Evolutionary conservation across 2,329 filamentous ascomycete genomes (phyloP), one percentile per base, ranked within the genome.

Genomic region (Apiospora arundinis): DNA sequence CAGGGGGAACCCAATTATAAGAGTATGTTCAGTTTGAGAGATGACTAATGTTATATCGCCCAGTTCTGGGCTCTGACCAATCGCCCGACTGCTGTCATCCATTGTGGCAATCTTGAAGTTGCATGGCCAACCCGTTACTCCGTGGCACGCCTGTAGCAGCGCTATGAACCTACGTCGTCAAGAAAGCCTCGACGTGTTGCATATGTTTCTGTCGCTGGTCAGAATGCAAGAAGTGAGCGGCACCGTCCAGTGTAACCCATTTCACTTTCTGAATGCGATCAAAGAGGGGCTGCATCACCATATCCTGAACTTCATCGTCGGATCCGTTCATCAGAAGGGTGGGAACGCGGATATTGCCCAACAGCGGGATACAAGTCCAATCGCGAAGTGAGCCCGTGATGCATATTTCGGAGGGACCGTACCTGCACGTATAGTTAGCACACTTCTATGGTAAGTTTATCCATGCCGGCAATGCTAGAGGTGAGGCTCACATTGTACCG

Each of bases 301-400:
- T 76, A 68, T 83, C 80, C 52, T 81, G 78, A 4, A 78, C 80
- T 71, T 82, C 79, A 56, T 83, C 81, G 4, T 81, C 71, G 0
- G 70, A 63, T 2, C 81, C 82, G 48, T 83, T 82, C 14, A 83
- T 75, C 12, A 83, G 66, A 4, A 83, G 75, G 3, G 80, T 82
- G 0, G 78, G 76, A 0, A 72, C 81, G 42, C 76, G 76, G 70
- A 82, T 82, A n/a, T 77, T 74, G 23, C 70, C 44, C 65, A 77
- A 67, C 23, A 69, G 73, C 16, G 28, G 28, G 73, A 74, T 68
- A 25, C 32, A 68, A 5, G 32, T 73, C 74, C 72, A 74, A 44
- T 75, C n/a, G 2, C 71, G 72, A 40, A 74, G 71, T 4, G 44
- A 75, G 28, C 73, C 74, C 2, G 74, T 71, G 11, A 75, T 70